Percentiles rank a stretch among this genome's conserved stretches.
These are phyloP conservation scores for Xylaria sp. DNA, from an alignment of 2,329 filamentous ascomycete species.

Conservation along the genomic window DNA sequence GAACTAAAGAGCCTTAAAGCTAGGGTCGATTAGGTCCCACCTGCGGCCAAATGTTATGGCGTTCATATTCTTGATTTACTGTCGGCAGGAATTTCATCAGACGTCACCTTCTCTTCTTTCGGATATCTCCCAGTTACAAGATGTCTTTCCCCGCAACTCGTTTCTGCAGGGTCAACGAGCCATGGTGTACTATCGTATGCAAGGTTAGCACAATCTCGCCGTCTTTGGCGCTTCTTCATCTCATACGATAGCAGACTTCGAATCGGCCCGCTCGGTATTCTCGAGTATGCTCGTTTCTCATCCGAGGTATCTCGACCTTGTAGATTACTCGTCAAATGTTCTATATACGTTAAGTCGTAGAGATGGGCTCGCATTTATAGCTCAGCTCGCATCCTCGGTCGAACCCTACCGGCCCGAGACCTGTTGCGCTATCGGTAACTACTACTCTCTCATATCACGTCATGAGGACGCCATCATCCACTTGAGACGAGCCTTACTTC, in stretches of 20 bases:
- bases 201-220: not conserved
- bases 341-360: conserved; percentile 8
- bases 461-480: conserved; percentile 5
- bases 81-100: conserved; percentile 6
- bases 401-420: conserved; percentile 24
- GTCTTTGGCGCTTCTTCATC: not conserved
- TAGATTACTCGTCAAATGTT: conserved; percentile 17
- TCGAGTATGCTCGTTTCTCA: conserved; percentile 12
- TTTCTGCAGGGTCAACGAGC: conserved; percentile 12
- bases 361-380: conserved; percentile 8
- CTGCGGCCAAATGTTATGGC: conserved; percentile 6
- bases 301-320: conserved; percentile 13
- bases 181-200: conserved; percentile 12
- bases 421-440: conserved; percentile 19
- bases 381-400: conserved; percentile 18
- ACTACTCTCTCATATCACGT: conserved; percentile 11
- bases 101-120: conserved; percentile 1
- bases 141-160: not conserved
- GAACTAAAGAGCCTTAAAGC: not conserved
- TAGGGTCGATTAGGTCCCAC: not conserved
- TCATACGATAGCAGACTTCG: not conserved
- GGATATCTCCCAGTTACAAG: conserved; percentile 13
- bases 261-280: not conserved
- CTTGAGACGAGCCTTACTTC: conserved; percentile 6
- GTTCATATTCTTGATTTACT: conserved; percentile 13